These are phyloP conservation scores for Fusarium buxicola DNA, from an alignment of 2,329 filamentous ascomycete species.

Conservation along the genomic window DNA sequence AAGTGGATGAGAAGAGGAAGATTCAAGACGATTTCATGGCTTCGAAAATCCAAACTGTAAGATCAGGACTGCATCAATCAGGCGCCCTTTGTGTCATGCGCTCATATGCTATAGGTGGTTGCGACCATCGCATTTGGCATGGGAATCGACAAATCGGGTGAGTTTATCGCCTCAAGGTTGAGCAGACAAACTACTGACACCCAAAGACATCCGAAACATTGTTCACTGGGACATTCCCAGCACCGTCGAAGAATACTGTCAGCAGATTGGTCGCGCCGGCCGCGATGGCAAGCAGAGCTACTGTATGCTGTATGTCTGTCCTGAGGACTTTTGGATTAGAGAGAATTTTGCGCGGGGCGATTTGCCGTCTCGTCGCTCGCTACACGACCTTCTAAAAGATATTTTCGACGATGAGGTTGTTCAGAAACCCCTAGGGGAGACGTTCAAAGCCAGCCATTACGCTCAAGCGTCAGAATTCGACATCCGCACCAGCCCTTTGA, in stretches of 20 bases:
- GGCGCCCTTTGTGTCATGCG: not conserved
- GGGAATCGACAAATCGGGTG: constrained; percentile 65
- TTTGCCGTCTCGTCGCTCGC: constrained; percentile 63
- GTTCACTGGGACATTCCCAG: constrained; percentile 64
- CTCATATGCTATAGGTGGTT: constrained; percentile 27
- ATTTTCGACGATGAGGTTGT: constrained; percentile 57
- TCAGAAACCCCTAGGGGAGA: constrained; percentile 26
- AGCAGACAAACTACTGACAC: not conserved
- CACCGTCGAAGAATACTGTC: constrained; percentile 67
- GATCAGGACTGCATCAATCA: not conserved
- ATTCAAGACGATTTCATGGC: constrained; percentile 66
- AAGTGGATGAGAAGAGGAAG: constrained; percentile 55
- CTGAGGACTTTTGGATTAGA: constrained; percentile 67
- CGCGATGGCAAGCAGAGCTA: constrained; percentile 63
- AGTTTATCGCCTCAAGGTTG: not conserved
- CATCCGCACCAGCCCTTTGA: constrained; percentile 62
- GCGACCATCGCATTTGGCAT: constrained; percentile 71
- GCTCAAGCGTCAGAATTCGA: constrained; percentile 63
- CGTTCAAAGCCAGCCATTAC: constrained; percentile 56
- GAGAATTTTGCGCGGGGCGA: constrained; percentile 71
- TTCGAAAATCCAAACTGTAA: constrained; percentile 52
- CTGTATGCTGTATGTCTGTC: constrained; percentile 69
- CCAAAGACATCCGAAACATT: constrained; percentile 63
- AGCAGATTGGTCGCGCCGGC: constrained; percentile 68
- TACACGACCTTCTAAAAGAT: constrained; percentile 61